Base-by-base conservation (phyloP, 2,329 filamentous ascomycete species). In the Anthostomella pinea region DNA sequence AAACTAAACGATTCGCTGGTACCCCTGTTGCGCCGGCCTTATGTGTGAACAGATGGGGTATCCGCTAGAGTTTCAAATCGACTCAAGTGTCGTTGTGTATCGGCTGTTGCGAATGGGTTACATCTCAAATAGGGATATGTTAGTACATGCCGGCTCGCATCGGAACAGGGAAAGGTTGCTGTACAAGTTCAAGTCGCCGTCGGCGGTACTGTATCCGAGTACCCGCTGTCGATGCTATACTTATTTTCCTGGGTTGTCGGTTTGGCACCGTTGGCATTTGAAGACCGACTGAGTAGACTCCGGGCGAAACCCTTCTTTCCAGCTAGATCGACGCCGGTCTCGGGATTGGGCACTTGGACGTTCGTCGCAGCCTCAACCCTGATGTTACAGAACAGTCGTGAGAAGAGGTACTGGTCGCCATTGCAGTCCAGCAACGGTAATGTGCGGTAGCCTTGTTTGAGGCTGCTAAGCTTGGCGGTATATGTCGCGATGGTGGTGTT, bases 381-480 rank as follows among this genome's bases (percentile, higher is more conserved):
- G 65, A 97, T 86, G 55, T 83, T 83, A 68, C 90, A 95, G 63
- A 97, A 95, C 11, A 98, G 72, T 8, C 89, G 94, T 3, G 93
- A 95, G 65, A 96, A 96, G 27, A 96, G 75, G 60, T 94, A 97
- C 53, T 90, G 87, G 53, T 96, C 90, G 43, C 90, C 93, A 46
- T 88, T 86, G 38, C 81, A 77, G 64, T 97, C 90, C 61, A 88
- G 85, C 11, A 98, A 73, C 8, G 91, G 93, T 35, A 97, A 72
- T 43, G 95, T 94, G 44, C 91, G 88, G 63, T 93, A 97, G 18
- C 93, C 93, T 63, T 93, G 83, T 59, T 91, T 88, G 26, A 97
- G 76, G 58, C 83, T 94, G 67, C 75, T 83, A 33, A 97, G 80
- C 67, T 97, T 97, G 45, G 87, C 90, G 2, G 88, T 97, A 64